These are phyloP conservation scores for Aspergillus sp. DNA, from an alignment of 2,329 filamentous ascomycete genomes.

Conservation along the genomic window DNA sequence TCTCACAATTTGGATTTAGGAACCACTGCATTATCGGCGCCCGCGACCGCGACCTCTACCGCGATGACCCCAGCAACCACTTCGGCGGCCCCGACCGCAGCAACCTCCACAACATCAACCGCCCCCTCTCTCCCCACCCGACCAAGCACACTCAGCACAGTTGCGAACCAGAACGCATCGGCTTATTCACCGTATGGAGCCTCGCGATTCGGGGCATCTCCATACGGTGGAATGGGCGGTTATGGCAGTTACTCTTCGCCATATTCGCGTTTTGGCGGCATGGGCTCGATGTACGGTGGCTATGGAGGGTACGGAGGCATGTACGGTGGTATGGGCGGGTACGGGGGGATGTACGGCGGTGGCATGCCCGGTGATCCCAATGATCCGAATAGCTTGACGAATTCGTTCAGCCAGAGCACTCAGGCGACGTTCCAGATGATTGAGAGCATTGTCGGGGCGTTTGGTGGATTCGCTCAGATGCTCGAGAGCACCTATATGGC, in stretches of 20 bases:
- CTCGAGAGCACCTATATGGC: slow-evolving; percentile 99
- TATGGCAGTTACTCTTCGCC: slow-evolving; percentile 60
- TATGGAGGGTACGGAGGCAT: slow-evolving; percentile 13
- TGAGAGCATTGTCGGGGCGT: slow-evolving; percentile 93
- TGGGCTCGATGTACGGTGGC: slow-evolving; percentile 44
- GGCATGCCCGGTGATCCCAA: slow-evolving; percentile 70
- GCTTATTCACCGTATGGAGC: slow-evolving; percentile 72
- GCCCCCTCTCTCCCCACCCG: slow-evolving; percentile 78
- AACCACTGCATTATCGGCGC: slow-evolving; percentile 30
- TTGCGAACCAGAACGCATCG: slow-evolving; percentile 86
- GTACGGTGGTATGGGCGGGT: slow-evolving; percentile 43
- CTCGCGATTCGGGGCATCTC: slow-evolving; percentile 60
- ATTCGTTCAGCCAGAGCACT: slow-evolving; percentile 91
- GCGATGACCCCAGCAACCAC: slow-evolving; percentile 36
- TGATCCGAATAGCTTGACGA: slow-evolving; percentile 91
- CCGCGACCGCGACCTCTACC: slow-evolving; percentile 34
- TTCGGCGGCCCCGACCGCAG: slow-evolving; percentile 42
- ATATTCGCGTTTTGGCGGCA: slow-evolving; percentile 57
- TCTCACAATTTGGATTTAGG: slow-evolving; percentile 23
- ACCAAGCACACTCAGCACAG: slow-evolving; percentile 74
- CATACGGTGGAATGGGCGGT: slow-evolving; percentile 53
- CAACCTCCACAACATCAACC: slow-evolving; percentile 46
- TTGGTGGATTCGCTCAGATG: slow-evolving; percentile 98
- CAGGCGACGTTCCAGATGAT: slow-evolving; percentile 98
- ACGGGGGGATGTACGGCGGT: slow-evolving; percentile 54